Evolutionary conservation across 495 filamentous ascomycete genomes (phyloP).

Genomic region (Penicillium fimorum): DNA sequence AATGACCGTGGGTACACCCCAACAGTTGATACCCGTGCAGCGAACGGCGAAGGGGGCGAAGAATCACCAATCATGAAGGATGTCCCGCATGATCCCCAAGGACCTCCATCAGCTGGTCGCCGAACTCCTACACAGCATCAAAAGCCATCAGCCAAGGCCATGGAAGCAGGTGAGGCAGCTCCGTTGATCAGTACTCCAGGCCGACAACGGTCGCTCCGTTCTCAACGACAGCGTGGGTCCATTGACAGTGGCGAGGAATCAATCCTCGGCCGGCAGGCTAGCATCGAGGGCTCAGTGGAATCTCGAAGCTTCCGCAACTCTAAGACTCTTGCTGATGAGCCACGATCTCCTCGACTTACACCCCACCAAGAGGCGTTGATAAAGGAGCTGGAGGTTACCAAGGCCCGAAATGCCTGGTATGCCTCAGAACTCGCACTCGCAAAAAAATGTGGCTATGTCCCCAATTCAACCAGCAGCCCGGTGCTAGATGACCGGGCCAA

Average conservation of each 20-base stretch:
- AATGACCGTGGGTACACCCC: constrained; percentile 49
- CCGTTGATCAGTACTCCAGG: constrained; percentile 43
- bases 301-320: constrained; percentile 42
- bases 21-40: constrained; percentile 49
- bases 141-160: constrained; percentile 43
- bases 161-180: constrained; percentile 51
- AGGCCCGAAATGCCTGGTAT: constrained; percentile 92
- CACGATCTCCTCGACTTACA: constrained; percentile 45
- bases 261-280: constrained; percentile 41
- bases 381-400: constrained; percentile 79
- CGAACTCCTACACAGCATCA: constrained; percentile 60
- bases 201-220: constrained; percentile 45
- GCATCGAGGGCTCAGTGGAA: constrained; percentile 47
- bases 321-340: constrained; percentile 41
- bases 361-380: constrained; percentile 56
- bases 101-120: constrained; percentile 52
- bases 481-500: constrained; percentile 70
- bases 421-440: constrained; percentile 91
- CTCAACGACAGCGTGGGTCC: constrained; percentile 43
- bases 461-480: constrained; percentile 68
- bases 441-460: constrained; percentile 79
- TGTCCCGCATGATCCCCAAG: constrained; percentile 41
- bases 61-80: constrained; percentile 59
- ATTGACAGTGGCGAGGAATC: constrained; percentile 49
- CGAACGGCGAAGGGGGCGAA: constrained; percentile 46